Percentiles rank a stretch among this genome's conserved stretches.
These are phyloP conservation scores for Kalmanozyma brasiliensis DNA, from an alignment of 1,284 basidiomycete species.

Conservation along the genomic window DNA sequence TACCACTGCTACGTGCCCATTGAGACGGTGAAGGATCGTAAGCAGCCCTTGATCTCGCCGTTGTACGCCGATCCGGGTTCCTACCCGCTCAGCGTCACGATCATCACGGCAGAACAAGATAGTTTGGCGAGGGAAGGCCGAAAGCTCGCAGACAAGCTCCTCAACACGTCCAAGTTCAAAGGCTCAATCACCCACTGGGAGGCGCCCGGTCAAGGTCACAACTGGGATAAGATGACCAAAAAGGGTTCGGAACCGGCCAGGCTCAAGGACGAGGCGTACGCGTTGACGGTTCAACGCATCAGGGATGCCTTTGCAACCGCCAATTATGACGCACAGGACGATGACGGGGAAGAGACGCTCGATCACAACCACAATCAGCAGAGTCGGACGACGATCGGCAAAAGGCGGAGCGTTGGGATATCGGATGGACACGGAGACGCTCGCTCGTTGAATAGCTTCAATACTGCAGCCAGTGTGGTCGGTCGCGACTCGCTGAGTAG, in stretches of 20 bases:
- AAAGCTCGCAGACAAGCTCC: slow-evolving; percentile 30
- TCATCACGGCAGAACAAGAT: slow-evolving; percentile 45
- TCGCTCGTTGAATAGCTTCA: slow-evolving; percentile 25
- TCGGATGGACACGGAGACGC: slow-evolving; percentile 1
- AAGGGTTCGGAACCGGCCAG: slow-evolving; percentile 22
- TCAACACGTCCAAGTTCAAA: slow-evolving; percentile 6
- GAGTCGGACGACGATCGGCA: not conserved
- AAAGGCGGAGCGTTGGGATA: not conserved
- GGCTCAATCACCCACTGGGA: slow-evolving; percentile 43
- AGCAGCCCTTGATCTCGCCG: slow-evolving; percentile 45
- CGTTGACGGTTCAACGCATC: slow-evolving; percentile 25
- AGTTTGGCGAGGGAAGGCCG: slow-evolving; percentile 42
- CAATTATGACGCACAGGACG: slow-evolving; percentile 11
- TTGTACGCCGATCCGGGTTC: slow-evolving; percentile 31
- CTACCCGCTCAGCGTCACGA: slow-evolving; percentile 38
- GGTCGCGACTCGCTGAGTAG: slow-evolving; percentile 15
- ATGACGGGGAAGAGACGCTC: slow-evolving; percentile 15
- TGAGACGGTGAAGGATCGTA: slow-evolving; percentile 31
- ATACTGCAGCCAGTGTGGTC: slow-evolving; percentile 13
- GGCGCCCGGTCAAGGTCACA: slow-evolving; percentile 51
- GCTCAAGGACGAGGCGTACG: slow-evolving; percentile 44
- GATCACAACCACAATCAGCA: not conserved
- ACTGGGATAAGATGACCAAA: slow-evolving; percentile 55
- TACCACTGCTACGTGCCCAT: slow-evolving; percentile 45
- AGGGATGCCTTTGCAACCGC: slow-evolving; percentile 33